Conservation (phyloP, 805 yeast species). For the Yamadazyma philogaea region DNA sequence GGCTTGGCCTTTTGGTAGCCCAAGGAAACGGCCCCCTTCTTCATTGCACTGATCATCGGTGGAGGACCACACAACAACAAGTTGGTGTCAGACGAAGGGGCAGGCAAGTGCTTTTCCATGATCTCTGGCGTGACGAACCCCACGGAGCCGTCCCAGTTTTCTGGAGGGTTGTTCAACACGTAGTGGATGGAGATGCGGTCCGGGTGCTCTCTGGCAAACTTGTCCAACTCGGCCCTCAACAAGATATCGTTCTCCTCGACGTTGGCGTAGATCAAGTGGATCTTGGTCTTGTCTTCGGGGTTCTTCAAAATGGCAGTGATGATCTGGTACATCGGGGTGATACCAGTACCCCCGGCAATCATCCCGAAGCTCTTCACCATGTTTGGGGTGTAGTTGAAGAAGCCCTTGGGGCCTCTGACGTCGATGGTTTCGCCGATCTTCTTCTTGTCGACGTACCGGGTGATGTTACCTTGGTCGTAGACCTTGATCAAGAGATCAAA, state of each 20-base stretch:
- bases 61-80: constrained; percentile 92
- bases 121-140: constrained; percentile 82
- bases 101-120: constrained; percentile 61
- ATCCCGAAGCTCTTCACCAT: constrained; percentile 71
- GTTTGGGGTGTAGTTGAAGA: constrained; percentile 77
- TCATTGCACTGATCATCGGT: constrained; percentile 82
- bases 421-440: constrained; percentile 75
- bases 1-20: constrained; percentile 87
- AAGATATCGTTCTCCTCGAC: constrained; percentile 77
- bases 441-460: constrained; percentile 67
- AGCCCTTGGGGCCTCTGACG: constrained; percentile 90
- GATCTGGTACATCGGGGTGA: constrained; percentile 93
- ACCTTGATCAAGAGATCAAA: constrained; percentile 85
- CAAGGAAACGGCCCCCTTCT: constrained; percentile 68
- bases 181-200: constrained; percentile 63
- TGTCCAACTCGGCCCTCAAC: constrained; percentile 75
- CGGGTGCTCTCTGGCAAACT: constrained; percentile 53
- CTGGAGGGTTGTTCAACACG: constrained; percentile 71
- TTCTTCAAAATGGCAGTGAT: constrained; percentile 75
- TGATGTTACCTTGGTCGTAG: constrained; percentile 81
- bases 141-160: constrained; percentile 68
- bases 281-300: constrained; percentile 75
- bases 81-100: constrained; percentile 57
- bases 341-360: constrained; percentile 98
- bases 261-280: constrained; percentile 76